Percentiles rank a stretch among this genome's conserved stretches.
Conservation (phyloP, 176 grass and related monocot species). For the Aechmea fasciata region DNA sequence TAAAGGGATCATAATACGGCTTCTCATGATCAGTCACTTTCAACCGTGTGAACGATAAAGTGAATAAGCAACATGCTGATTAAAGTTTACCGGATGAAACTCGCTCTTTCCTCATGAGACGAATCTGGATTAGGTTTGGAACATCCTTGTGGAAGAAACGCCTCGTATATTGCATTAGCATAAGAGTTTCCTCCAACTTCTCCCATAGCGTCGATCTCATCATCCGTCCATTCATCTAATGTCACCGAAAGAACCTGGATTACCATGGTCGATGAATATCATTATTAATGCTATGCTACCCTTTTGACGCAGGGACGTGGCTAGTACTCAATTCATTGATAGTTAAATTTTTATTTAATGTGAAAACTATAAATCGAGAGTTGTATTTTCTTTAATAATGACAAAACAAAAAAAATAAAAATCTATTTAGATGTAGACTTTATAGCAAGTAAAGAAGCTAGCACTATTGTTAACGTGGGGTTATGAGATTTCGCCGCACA, state of each 20-base stretch:
- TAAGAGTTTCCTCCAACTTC: conserved; percentile 83
- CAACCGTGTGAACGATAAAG: not conserved
- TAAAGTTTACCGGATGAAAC: conserved; percentile 54
- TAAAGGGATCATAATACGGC: conserved; percentile 16
- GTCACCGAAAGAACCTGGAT: conserved; percentile 57
- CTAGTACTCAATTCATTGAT: not conserved
- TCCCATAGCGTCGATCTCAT: conserved; percentile 60
- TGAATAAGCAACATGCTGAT: not conserved
- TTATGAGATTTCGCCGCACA: no score
- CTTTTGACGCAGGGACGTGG: not conserved
- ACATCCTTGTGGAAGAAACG: conserved; percentile 64
- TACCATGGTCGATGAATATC: not conserved
- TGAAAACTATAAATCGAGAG: no score
- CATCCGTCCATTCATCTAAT: conserved; percentile 69
- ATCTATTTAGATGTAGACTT: no score
- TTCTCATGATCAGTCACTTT: conserved; percentile 1
- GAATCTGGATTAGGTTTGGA: conserved; percentile 51
- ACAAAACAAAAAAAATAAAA: no score
- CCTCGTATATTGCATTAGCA: conserved; percentile 74
- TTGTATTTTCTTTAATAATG: no score
- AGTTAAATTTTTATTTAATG: no score
- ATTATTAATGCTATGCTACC: not conserved
- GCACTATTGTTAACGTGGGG: no score
- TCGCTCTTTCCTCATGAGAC: conserved; percentile 37
- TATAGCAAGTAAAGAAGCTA: no score